A percentile compares a stretch with the other conserved stretches of the same genome.
Conservation (phyloP, 2,329 filamentous ascomycete genomes). For the Exserohilum turcica region DNA sequence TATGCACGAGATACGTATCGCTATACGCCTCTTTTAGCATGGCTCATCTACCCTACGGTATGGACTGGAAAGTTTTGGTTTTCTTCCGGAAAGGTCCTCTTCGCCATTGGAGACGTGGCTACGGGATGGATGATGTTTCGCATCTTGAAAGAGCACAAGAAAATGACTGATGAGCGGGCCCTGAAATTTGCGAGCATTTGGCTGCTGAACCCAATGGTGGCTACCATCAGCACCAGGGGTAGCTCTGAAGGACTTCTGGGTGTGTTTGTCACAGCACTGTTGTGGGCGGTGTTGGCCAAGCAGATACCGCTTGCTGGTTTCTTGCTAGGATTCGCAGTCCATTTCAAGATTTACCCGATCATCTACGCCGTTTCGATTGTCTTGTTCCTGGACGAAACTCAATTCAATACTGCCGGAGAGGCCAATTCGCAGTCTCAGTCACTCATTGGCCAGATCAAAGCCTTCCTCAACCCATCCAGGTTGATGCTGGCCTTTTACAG, state of each 20-base stretch:
- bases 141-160: conserved; percentile 53
- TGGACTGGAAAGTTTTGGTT: conserved; percentile 67
- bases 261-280: conserved; percentile 77
- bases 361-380: conserved; percentile 84
- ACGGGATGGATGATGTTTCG: conserved; percentile 78
- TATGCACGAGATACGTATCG: conserved; percentile 94
- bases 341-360: conserved; percentile 99
- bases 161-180: conserved; percentile 55
- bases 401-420: conserved; percentile 25
- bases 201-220: conserved; percentile 97
- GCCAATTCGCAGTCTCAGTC: conserved; percentile 17
- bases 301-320: conserved; percentile 70
- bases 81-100: conserved; percentile 84
- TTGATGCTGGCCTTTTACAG: conserved; percentile 67
- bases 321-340: conserved; percentile 81
- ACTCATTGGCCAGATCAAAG: conserved; percentile 24
- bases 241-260: conserved; percentile 91
- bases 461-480: conserved; percentile 50
- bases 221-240: conserved; percentile 91
- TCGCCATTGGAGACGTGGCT: conserved; percentile 80
- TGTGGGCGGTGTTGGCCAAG: conserved; percentile 78
- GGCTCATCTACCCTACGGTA: conserved; percentile 83
- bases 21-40: conserved; percentile 92
- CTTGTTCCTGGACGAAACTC: conserved; percentile 74
- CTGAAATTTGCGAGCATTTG: conserved; percentile 83